phyloP scores from a whole-genome alignment of 1,284 basidiomycete genomes.

The Cutaneotrichosporon dermatis region DNA sequence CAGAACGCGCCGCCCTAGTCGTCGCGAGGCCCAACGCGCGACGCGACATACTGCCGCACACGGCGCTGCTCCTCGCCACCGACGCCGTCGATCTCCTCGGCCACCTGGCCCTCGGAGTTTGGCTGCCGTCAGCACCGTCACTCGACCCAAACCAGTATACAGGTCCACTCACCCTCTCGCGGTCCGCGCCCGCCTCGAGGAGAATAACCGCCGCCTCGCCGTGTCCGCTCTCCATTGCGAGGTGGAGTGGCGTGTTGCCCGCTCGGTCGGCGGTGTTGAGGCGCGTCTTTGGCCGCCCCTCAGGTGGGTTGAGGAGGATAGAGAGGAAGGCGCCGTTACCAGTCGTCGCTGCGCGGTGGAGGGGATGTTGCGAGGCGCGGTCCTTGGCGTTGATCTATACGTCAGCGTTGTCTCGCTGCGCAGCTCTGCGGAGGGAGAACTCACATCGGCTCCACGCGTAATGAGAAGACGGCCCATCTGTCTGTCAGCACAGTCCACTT shows the following conservation, averaged over 20 bases:
- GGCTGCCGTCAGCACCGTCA: constrained; percentile 51
- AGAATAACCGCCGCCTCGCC: constrained; percentile 80
- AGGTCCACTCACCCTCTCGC: constrained; percentile 63
- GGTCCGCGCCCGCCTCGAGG: constrained; percentile 89
- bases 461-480: constrained; percentile 84
- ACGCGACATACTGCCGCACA: constrained; percentile 64
- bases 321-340: constrained; percentile 81
- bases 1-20: constrained; percentile 14
- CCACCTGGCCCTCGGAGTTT: constrained; percentile 73
- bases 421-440: constrained; percentile 12
- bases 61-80: constrained; percentile 78
- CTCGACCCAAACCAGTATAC: not conserved
- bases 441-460: constrained; percentile 76
- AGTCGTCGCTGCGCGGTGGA: constrained; percentile 89
- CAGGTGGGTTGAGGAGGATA: constrained; percentile 71
- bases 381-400: constrained; percentile 82
- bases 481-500: constrained; percentile 19
- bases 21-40: constrained; percentile 42
- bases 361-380: constrained; percentile 79
- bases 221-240: constrained; percentile 90
- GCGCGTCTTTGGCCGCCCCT: constrained; percentile 69
- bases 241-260: constrained; percentile 89
- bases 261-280: constrained; percentile 80
- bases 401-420: not conserved
- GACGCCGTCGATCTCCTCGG: constrained; percentile 80